Base-by-base conservation (phyloP, 345 rosid genomes). In the Firmiana major region DNA sequence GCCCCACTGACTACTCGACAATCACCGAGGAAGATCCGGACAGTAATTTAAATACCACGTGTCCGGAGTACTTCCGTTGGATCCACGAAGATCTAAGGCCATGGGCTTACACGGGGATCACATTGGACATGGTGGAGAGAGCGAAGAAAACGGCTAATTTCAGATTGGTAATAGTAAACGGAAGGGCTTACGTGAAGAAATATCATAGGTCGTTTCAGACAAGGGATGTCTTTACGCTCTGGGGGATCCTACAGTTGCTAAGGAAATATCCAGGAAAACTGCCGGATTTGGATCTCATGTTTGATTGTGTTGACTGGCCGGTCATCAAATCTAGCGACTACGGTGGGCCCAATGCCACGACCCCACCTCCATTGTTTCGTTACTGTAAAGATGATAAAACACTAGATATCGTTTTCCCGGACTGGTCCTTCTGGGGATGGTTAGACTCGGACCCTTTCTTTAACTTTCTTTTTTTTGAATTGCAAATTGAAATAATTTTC, bases 361-460 rank as follows among this genome's bases (percentile, higher is more conserved):
- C 55, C n/a, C 91, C 97, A 0, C 94, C 94, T 1, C 89, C 94
- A 0, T 54, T 92, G 85, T 94, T 94, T 66, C 89, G 94, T 64
- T 94, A 91, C 66, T 94, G 94, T 74, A 88, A 85, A n/a, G 83
- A 89, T 58, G 78, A 84, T 45, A 85, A 85, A 38, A 79, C 91
- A 8, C 81, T 90, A 8, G 92, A 86, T 43, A 79, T 94, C 15
- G 90, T 92, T 19, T 94, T 94, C 68, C 98, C 97, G 0, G 97
- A 94, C 76, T 94, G 98, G 98, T 86, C 98, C 43, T 92, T 88
- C 69, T 94, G 98, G 98, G 98, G 98, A 79, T 92, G 98, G 98
- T 94, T 78, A 78, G 40, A 38, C 40, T 31, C 0, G 3, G 76
- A 40, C 15, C 38, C 17, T 55, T 58, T 28, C 21, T 48, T 13